Evolutionary conservation across 2,329 filamentous ascomycete genomes (phyloP).

Genomic region (Neurospora sp.): DNA sequence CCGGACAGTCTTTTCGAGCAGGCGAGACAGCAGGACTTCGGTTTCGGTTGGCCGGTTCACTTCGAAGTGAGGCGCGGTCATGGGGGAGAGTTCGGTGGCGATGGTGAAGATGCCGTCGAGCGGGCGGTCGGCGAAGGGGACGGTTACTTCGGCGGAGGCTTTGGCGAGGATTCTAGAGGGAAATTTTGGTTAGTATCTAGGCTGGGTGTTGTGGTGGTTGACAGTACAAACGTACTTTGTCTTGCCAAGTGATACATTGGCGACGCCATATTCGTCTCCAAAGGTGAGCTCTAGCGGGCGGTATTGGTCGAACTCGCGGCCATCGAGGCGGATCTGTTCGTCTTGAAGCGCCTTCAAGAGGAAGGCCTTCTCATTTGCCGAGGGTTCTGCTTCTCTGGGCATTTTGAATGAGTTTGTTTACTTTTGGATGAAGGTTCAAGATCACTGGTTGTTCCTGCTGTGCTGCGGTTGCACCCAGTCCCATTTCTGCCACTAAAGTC

Average conservation of each 20-base stretch:
- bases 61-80: slow-evolving; percentile 86
- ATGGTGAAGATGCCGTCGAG: slow-evolving; percentile 96
- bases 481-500: slow-evolving; percentile 17
- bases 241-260: slow-evolving; percentile 79
- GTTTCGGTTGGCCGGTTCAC: slow-evolving; percentile 72
- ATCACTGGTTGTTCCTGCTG: not conserved
- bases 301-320: slow-evolving; percentile 71
- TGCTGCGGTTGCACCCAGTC: slow-evolving; percentile 1
- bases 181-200: slow-evolving; percentile 50
- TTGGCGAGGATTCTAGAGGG: slow-evolving; percentile 63
- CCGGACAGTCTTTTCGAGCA: slow-evolving; percentile 89
- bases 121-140: slow-evolving; percentile 77
- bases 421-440: not conserved
- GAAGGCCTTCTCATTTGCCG: slow-evolving; percentile 80
- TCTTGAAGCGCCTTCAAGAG: slow-evolving; percentile 66
- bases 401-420: slow-evolving; percentile 39
- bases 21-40: slow-evolving; percentile 76
- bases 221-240: slow-evolving; percentile 54
- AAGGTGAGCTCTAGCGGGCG: slow-evolving; percentile 70
- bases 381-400: slow-evolving; percentile 88
- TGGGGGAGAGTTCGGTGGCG: slow-evolving; percentile 79
- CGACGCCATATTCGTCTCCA: slow-evolving; percentile 84
- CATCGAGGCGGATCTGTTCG: slow-evolving; percentile 75
- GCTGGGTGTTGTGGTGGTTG: not conserved
- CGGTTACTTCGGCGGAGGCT: slow-evolving; percentile 79